Base-by-base conservation (phyloP, 768 basidiomycete species). In the Hypholoma fasciculare region DNA sequence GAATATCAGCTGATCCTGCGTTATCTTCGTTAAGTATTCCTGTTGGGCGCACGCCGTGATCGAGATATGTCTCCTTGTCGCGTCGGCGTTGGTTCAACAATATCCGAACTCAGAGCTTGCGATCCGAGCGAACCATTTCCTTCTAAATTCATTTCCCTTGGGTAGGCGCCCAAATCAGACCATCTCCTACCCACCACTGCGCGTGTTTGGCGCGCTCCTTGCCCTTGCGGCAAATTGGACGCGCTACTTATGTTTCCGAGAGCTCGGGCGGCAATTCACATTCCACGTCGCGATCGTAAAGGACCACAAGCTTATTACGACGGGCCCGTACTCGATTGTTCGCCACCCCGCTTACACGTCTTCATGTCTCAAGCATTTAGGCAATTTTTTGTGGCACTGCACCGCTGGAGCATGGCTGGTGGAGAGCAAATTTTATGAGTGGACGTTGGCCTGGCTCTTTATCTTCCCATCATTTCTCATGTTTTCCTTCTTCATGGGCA, bases 261-360 rank as follows among this genome's bases (percentile, higher is more conserved):
- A 65, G 23, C 66, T 81, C 23, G 77, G 75, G 16, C 42, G 54
- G 11, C 60, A 72, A 19, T 79, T 78, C 68, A 81, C 77, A n/a
- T 77, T 78, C 58, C 68, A 76, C 50, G 62, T 77, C 36, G 70
- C 70, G 52, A 65, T 69, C 16, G 58, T 58, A 34, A 57, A 64
- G 14, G 56, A 67, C 36, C 68, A 70, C 36, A 63, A 55, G 13
- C 64, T 74, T 23, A 57, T 75, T 12, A 72, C 66, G 6, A 61
- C 59, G 1, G 72, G 74, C 0, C 72, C 74, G 5, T 74, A 75
- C 58, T 39, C 59, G 34, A 50, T 70, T 36, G 69, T 74, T 9
- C 74, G 74, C 39, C 74, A 75, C 57, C 73, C 75, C 6, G 62
- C 64, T n/a, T 76, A 76, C 52, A 56, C 69, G 0, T 58, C 54